These are phyloP conservation scores for Microglena sp. DNA, from an alignment of 139 green algal genomes.

Conservation along the genomic window DNA sequence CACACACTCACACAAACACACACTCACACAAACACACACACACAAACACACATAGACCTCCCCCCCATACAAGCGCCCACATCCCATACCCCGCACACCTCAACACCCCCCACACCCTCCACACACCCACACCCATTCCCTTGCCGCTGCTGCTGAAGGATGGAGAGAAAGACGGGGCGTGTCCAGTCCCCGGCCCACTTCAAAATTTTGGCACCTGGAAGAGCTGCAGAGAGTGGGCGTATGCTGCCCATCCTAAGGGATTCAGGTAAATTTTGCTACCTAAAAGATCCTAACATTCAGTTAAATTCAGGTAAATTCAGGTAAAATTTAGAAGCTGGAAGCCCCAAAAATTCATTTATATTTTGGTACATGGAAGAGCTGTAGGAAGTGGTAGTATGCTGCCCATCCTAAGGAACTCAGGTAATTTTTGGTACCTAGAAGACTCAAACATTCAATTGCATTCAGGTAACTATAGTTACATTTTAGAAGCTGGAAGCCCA, in stretches of 20 bases:
- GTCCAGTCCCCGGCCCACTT: background rate
- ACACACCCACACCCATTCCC: too few relatives aligned
- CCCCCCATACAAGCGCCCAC: background rate
- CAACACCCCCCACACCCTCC: too few relatives aligned
- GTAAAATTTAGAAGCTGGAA: too few relatives aligned
- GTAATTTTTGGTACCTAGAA: background rate
- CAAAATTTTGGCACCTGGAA: background rate
- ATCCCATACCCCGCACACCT: too few relatives aligned
- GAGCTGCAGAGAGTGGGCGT: conserved; percentile 6
- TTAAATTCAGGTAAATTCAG: too few relatives aligned
- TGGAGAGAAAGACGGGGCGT: background rate
- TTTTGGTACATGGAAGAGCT: background rate
- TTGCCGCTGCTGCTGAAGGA: background rate
- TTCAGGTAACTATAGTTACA: too few relatives aligned
- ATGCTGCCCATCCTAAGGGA: conserved; percentile 6
- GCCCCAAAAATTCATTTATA: too few relatives aligned
- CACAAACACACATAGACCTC: background rate
- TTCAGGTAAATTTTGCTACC: conserved; percentile 1
- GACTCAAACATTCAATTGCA: too few relatives aligned
- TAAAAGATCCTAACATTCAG: background rate
- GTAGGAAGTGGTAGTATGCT: background rate
- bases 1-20: background rate
- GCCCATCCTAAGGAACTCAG: background rate
- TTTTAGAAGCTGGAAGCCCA: too few relatives aligned
- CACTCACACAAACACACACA: background rate